Percentiles rank a stretch among this genome's conserved stretches.
Conservation (phyloP, 306 rosid genomes). For the cucumber (Cucumis sativus) region DNA sequence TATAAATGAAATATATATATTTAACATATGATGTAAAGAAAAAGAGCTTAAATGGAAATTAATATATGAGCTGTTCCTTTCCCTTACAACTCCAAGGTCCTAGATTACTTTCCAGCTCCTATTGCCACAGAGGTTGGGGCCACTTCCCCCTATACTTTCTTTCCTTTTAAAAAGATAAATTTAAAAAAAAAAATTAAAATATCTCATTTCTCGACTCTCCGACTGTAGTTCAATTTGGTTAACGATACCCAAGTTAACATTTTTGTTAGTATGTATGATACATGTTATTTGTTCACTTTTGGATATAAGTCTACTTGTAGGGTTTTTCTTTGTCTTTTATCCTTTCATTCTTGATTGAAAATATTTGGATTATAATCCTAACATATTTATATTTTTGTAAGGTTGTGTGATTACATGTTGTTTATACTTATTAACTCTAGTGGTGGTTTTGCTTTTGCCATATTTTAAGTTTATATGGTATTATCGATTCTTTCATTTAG, state of each 20-base stretch:
- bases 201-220: neutral
- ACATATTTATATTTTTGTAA: no score
- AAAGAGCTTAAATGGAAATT: constrained; percentile 1
- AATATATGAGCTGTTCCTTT: neutral
- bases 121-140: neutral
- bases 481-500: no score
- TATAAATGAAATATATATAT: no score
- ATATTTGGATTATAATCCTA: no score
- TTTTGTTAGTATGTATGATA: neutral
- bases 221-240: neutral
- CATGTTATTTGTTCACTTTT: neutral
- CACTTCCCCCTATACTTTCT: neutral
- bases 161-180: no score
- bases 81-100: neutral
- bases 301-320: neutral
- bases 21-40: neutral
- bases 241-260: neutral
- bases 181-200: neutral
- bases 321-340: neutral
- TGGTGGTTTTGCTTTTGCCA: no score
- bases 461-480: no score
- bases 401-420: no score
- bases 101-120: constrained; percentile 8
- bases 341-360: neutral
- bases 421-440: no score